A percentile compares a stretch with the other conserved stretches of the same genome.
These are phyloP conservation scores for Suaeda aralocaspica DNA, from an alignment of 148 eudicot genomes.

Conservation along the genomic window DNA sequence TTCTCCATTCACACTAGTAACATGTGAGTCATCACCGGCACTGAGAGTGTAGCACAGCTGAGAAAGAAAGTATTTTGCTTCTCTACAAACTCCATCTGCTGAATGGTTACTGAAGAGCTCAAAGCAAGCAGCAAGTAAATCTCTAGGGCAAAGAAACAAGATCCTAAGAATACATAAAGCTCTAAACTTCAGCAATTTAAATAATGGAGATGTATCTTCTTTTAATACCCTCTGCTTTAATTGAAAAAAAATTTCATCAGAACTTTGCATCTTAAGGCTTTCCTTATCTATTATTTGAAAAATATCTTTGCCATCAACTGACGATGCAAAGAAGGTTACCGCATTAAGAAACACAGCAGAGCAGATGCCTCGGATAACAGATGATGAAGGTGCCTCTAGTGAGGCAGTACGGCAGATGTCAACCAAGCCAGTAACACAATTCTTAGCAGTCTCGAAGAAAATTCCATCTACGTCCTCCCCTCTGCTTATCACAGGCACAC, in stretches of 20 bases:
- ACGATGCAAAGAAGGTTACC: conserved; percentile 58
- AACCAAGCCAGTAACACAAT: conserved; percentile 77
- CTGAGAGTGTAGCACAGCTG: conserved; percentile 52
- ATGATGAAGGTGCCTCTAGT: conserved; percentile 58
- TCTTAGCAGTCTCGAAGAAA: conserved; percentile 70
- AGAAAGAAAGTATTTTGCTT: conserved; percentile 56
- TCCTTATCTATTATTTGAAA: conserved; percentile 63
- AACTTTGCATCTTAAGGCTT: conserved; percentile 50
- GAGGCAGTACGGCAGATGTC: conserved; percentile 74
- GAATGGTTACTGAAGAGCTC: conserved; percentile 54
- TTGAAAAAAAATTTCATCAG: conserved; percentile 39
- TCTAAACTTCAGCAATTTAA: conserved; percentile 57
- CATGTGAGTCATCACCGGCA: conserved; percentile 27
- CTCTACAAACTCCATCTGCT: conserved; percentile 42
- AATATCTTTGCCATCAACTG: conserved; percentile 67
- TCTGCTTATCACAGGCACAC: conserved; percentile 48
- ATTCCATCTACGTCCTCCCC: conserved; percentile 75
- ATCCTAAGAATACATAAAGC: conserved; percentile 68
- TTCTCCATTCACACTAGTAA: conserved; percentile 21
- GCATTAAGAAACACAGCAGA: conserved; percentile 74
- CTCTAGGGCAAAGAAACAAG: conserved; percentile 68
- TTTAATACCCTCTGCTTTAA: conserved; percentile 47
- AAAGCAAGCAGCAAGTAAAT: conserved; percentile 67
- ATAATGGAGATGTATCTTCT: conserved; percentile 40
- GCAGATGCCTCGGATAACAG: conserved; percentile 69